These are phyloP conservation scores for Penicillium waksmanii DNA, from an alignment of 495 filamentous ascomycete species.

Conservation along the genomic window DNA sequence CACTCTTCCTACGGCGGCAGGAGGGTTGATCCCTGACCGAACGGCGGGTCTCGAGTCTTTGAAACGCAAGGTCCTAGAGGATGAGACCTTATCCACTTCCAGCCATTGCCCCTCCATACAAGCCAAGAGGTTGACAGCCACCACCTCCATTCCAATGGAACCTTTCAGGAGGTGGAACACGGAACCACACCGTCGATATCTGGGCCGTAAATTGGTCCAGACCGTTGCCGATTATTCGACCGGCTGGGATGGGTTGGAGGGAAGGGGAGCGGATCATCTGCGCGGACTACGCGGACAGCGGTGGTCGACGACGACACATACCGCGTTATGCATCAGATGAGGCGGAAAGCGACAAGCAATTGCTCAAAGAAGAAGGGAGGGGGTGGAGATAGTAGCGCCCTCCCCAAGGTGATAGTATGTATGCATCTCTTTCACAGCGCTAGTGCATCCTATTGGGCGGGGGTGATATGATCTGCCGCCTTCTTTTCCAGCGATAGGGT, in stretches of 20 bases:
- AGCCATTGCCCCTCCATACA: conserved; percentile 5
- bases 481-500: neutral
- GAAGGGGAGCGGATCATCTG: conserved; percentile 19
- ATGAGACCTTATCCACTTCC: conserved; percentile 22
- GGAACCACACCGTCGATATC: conserved; percentile 9
- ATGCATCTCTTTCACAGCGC: conserved; percentile 4
- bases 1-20: conserved; percentile 17
- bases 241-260: neutral
- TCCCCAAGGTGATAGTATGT: neutral
- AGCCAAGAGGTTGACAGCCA: conserved; percentile 15
- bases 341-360: neutral
- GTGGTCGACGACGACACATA: neutral
- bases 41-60: conserved; percentile 20
- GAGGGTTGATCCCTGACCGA: conserved; percentile 19
- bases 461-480: conserved; percentile 7
- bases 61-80: conserved; percentile 15
- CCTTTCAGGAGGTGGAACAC: conserved; percentile 12
- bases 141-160: conserved; percentile 9
- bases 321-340: conserved; percentile 6
- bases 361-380: neutral
- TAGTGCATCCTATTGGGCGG: conserved; percentile 3
- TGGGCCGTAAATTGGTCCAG: conserved; percentile 6
- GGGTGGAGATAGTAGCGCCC: neutral
- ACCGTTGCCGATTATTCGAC: neutral
- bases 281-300: neutral